Evolutionary conservation across 208 protist genomes (phyloP), one percentile per base, ranked within the genome.

Genomic region (Leishmania lainsoni): DNA sequence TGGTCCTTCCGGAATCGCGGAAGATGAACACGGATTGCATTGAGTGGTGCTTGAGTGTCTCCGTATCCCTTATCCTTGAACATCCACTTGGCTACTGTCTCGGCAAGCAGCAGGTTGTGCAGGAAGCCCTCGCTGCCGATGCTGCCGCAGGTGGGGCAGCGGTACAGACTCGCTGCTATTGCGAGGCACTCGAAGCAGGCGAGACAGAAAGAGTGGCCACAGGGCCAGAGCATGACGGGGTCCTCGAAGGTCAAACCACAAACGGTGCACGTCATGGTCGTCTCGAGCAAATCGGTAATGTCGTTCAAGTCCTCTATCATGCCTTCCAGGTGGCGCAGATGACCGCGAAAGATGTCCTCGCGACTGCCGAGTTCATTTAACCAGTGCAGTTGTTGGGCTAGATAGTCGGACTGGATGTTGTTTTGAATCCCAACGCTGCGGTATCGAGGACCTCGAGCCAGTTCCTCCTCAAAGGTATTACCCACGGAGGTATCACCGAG

Each of bases 1-100:
- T 86, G 66, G 45, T 92, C 83, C 52, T 90, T 92, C 22, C 84
- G 83, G 56, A 97, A 94, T 45, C 93, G 92, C 35, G 92, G 87
- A 17, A 97, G 85, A 72, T 97, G 90, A 72, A 95, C 75, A 22
- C 94, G 92, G 79, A 97, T 93, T 68, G 85, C 78, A 73, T 87
- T 95, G 20, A 97, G 77, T 35, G 94, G 89, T 10, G 86, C 87
- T 78, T 97, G 90, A 48, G 96, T 69, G 75, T 95, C 92, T 22
- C 86, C 90, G 70, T 96, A 97, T 0, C 94, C 92, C 35, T 85
- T 81, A 76, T 97, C 94, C 84, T 97, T 97, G 81, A 97, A 97
- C 89, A 97, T 92, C 93, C 94, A 97, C 87, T 97, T 97, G 51
- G 91, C 91, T 5, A 97, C 87, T 20, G 90, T 95, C 73, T 97